Evolutionary conservation across 768 basidiomycete genomes (phyloP), one percentile per base, ranked within the genome.

Genomic region (Hygrophorus pudorinus): DNA sequence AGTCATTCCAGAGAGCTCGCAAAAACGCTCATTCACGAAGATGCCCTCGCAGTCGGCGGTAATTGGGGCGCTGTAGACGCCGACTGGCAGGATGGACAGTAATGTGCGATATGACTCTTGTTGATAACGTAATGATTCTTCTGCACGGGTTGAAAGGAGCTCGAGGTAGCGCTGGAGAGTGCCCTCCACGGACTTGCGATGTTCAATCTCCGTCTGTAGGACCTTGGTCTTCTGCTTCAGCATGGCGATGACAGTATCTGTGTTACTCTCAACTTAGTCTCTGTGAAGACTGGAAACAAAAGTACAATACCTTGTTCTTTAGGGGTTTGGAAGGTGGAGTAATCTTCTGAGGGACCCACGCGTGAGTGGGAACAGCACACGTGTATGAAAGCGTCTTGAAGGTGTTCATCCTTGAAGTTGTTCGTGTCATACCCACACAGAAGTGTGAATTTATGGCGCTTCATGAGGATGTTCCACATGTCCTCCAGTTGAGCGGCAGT

Each of bases 341-440:
- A 36, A 27, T 45, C 44, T 28, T 43, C 42, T 20, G 34, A 13
- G 5, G 42, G 32, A 27, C 42, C 34, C 16, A 45, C 36, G 28
- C 44, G 44, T 14, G 44, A 45, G 44, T 45, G 44, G 12, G 35
- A 21, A 28, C 21, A 38, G 44, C 44, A 45, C 34, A 45, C 44
- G 12, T 34, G 20, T 30, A 6, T 38, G 34, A 45, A 45, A 16
- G 21, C 12, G 4, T 29, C 37, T 34, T 38, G 34, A 7, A 38
- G 36, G 24, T 38, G 18, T 3, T 14, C 24, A 3, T 38, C 36
- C 21, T 38, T 45, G 35, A 45, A 45, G 27, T 45, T 45, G 16
- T 38, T 45, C 44, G 30, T 45, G 28, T 45, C 44, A 28, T 45
- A 45, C 8, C 44, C 44, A 28, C 44, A 45, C 2, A 45, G 37